Evolutionary conservation across 2,329 filamentous ascomycete species (phyloP).

Genomic region (Aureobasidium sp.): DNA sequence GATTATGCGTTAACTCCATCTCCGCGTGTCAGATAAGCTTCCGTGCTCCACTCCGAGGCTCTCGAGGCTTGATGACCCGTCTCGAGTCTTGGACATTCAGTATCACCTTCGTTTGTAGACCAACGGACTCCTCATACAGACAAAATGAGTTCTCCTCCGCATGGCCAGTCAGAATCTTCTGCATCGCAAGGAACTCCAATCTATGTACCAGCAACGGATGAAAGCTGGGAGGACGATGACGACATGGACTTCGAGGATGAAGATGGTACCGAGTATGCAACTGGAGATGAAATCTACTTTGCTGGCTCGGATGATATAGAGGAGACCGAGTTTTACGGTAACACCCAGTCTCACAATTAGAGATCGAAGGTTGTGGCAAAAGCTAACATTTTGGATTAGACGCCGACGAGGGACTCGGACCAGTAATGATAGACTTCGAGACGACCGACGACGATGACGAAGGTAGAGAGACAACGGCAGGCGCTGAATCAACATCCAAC

Average conservation of each 20-base stretch:
- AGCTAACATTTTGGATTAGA: slow-evolving; percentile 23
- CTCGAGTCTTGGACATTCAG: not conserved
- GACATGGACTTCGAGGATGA: slow-evolving; percentile 47
- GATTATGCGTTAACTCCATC: slow-evolving; percentile 1
- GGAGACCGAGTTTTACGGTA: slow-evolving; percentile 32
- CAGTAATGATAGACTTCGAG: slow-evolving; percentile 34
- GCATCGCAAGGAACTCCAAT: not conserved
- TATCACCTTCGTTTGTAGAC: slow-evolving; percentile 6
- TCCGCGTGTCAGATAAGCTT: slow-evolving; percentile 5
- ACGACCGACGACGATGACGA: slow-evolving; percentile 32
- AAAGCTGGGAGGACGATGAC: slow-evolving; percentile 32
- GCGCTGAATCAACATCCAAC: slow-evolving; percentile 18
- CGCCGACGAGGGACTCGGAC: slow-evolving; percentile 35
- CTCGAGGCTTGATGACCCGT: not conserved
- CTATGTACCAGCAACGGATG: slow-evolving; percentile 18
- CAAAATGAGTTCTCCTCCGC: slow-evolving; percentile 1
- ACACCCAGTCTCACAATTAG: slow-evolving; percentile 20
- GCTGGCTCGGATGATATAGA: slow-evolving; percentile 32
- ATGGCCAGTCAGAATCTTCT: slow-evolving; percentile 6
- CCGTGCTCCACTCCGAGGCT: slow-evolving; percentile 8
- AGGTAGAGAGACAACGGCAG: slow-evolving; percentile 22
- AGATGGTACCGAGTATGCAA: slow-evolving; percentile 26
- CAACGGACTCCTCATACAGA: not conserved
- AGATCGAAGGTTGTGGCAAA: slow-evolving; percentile 28
- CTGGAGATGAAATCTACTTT: slow-evolving; percentile 28